Percentiles rank a stretch among this genome's conserved stretches.
Conservation (phyloP, 768 basidiomycete genomes). For the Lactarius indigo region DNA sequence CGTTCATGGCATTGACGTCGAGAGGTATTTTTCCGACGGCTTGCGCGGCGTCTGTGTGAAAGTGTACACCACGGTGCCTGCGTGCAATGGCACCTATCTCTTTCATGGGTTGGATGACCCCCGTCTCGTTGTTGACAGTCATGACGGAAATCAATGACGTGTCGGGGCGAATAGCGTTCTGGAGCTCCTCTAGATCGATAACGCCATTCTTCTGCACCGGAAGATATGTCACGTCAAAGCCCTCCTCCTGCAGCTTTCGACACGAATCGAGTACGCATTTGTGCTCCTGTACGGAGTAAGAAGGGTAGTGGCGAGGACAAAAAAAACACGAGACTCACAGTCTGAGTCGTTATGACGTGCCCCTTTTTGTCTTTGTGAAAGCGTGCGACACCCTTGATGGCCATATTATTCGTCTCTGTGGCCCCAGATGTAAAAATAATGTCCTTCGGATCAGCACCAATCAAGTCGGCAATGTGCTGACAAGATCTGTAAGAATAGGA, state of each 20-base stretch:
- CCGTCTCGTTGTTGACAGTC: constrained; percentile 99
- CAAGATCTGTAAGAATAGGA: neutral
- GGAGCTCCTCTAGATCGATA: constrained; percentile 72
- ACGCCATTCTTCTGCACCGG: constrained; percentile 87
- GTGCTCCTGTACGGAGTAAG: constrained; percentile 65
- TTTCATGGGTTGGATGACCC: constrained; percentile 94
- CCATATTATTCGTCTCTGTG: constrained; percentile 97
- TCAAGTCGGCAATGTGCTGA: constrained; percentile 87
- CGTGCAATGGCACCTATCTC: constrained; percentile 87
- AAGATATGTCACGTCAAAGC: constrained; percentile 97
- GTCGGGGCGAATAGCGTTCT: constrained; percentile 86
- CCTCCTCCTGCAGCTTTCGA: constrained; percentile 91
- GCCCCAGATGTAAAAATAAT: constrained; percentile 97
- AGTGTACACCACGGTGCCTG: constrained; percentile 85
- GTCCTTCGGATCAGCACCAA: constrained; percentile 94
- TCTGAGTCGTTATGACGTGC: constrained; percentile 94
- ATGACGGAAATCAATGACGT: constrained; percentile 96
- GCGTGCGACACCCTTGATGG: constrained; percentile 92
- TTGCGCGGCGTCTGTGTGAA: constrained; percentile 98
- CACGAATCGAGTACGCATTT: constrained; percentile 99
- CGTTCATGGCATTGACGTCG: constrained; percentile 92
- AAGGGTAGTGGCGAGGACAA: constrained; percentile 5
- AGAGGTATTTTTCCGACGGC: constrained; percentile 88
- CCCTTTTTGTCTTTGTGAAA: constrained; percentile 92
- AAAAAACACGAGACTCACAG: constrained; percentile 47